Conservation (phyloP, 305 asterid genomes). For the Solanum aculeatissimum region DNA sequence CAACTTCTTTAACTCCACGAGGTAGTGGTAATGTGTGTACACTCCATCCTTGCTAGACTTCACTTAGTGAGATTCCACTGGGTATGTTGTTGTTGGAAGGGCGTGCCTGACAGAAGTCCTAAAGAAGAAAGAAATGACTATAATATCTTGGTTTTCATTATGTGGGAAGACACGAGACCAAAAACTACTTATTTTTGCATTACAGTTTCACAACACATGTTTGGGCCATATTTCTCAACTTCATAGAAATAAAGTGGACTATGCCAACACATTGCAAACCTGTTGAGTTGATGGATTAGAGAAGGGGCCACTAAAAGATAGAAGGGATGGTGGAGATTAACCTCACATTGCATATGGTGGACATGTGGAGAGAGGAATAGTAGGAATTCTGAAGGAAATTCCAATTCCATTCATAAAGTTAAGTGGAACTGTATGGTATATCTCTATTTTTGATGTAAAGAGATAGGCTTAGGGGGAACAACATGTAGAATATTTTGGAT, state of each 20-base stretch:
- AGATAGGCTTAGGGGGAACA: neutral
- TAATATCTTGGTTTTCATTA: neutral
- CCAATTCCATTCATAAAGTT: neutral
- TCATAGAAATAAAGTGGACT: neutral
- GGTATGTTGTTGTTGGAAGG: neutral
- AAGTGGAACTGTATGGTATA: neutral
- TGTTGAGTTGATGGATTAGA: neutral
- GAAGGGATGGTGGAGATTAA: neutral
- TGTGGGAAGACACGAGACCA: neutral
- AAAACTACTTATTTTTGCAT: neutral
- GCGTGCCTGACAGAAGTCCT: neutral
- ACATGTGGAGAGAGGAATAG: neutral
- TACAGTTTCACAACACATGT: neutral
- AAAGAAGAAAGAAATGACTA: neutral
- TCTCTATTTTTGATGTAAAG: neutral
- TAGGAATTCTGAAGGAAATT: neutral
- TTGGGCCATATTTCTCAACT: neutral
- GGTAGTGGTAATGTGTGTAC: too few relatives aligned
- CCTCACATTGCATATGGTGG: neutral
- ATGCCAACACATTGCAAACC: neutral
- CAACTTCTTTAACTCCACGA: too few relatives aligned
- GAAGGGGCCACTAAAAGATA: neutral
- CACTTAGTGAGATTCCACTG: too few relatives aligned
- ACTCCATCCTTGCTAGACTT: too few relatives aligned
- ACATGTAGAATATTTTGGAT: neutral